Evolutionary conservation across 179 eudicot species (phyloP), one percentile per base, ranked within the genome.

Genomic region (Silene noctiflora): DNA sequence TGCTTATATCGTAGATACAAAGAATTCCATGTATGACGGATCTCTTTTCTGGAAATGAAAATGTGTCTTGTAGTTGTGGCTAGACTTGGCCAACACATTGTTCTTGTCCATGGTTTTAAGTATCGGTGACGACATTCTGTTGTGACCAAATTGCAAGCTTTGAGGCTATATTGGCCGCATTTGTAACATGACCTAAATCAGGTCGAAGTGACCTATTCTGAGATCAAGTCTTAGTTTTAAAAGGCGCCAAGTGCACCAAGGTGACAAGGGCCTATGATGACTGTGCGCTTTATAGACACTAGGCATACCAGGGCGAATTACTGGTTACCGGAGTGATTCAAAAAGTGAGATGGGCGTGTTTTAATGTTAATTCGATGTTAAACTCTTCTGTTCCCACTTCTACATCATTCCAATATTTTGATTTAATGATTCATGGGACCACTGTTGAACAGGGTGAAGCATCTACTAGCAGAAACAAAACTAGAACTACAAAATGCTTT

Each of bases 401-500:
- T 44, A n/a, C 20, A 24, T 48, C 16, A 22, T 61, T 67, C 19
- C 27, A 31, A 59, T 64, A 46, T 44, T 48, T 73, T 76, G 35
- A 62, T 27, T 76, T 61, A 25, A 53, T 46, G 44, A 51, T 76
- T 72, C 48, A 63, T 65, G 51, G 4, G 44, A 68, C 53, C 48
- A 61, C 62, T 65, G 60, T 29, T 78, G 27, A 86, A 86, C 91
- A 96, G 99, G 67, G 85, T 96, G 81, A 89, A 87, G 79, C 97
- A 96, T 83, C 76, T 91, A 21, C 80, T 81, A 51, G 91, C 86
- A 64, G 82, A 78, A 73, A 96, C 94, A 51, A 90, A 91, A 82
- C 63, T 55, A 75, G 92, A 91, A 77, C 85, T 96, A 17, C 86
- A 82, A 76, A 84, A 89, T 78, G 96, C 99, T 73, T 77, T 96